Conservation (phyloP, 2,329 filamentous ascomycete genomes). For the Penicillium oxalicum region DNA sequence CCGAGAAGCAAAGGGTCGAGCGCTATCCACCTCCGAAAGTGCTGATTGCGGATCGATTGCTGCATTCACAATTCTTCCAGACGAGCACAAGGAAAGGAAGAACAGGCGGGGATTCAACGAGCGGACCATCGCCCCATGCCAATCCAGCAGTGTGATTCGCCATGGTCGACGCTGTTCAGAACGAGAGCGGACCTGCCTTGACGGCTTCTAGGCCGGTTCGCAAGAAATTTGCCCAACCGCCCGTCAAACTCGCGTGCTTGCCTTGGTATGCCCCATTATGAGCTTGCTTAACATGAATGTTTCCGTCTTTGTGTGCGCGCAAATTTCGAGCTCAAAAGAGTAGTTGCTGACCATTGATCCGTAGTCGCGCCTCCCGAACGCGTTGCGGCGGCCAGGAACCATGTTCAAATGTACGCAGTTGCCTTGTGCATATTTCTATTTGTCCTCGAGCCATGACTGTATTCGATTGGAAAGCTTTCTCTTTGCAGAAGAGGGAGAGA, state of each 20-base stretch:
- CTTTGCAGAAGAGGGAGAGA: neutral
- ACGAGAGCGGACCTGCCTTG: conserved; percentile 19
- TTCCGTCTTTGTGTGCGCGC: no score
- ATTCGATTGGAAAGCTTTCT: neutral
- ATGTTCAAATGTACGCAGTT: conserved; percentile 34
- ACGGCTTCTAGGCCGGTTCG: conserved; percentile 29
- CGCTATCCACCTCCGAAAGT: no score
- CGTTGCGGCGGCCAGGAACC: conserved; percentile 42
- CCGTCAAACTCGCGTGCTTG: conserved; percentile 42
- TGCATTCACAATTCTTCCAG: neutral
- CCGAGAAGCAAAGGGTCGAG: no score
- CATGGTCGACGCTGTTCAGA: conserved; percentile 18
- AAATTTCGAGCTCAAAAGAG: neutral
- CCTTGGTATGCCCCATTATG: conserved; percentile 31
- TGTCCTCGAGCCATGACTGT: neutral
- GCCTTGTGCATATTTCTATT: conserved; percentile 11
- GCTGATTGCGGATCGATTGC: no score
- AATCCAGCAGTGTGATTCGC: conserved; percentile 17
- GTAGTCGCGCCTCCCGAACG: conserved; percentile 39
- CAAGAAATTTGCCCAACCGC: conserved; percentile 42
- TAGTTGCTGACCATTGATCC: conserved; percentile 2
- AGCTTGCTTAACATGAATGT: no score
- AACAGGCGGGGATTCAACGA: conserved; percentile 2
- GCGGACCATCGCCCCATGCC: conserved; percentile 12
- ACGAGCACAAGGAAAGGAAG: neutral